A percentile compares a stretch with the other conserved stretches of the same genome.
Conservation (phyloP, 2,329 filamentous ascomycete genomes). For the Onygena corvina region DNA sequence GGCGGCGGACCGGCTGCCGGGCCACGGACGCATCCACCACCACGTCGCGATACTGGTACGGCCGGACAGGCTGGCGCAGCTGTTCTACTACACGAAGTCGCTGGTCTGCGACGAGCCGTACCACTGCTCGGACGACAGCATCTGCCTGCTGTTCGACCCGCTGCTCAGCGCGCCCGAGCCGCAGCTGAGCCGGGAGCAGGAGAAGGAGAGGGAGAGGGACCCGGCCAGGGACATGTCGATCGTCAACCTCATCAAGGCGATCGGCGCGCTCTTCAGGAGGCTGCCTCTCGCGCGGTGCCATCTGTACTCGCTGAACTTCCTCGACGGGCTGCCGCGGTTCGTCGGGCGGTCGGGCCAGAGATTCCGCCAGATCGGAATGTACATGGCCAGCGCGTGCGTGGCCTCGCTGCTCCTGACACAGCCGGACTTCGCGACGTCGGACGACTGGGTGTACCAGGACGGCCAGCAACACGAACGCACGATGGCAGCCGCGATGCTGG, state of each 20-base stretch:
- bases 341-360: conserved; percentile 37
- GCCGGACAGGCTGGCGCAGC: conserved; percentile 45
- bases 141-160: conserved; percentile 44
- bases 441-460: too few relatives aligned
- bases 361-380: conserved; percentile 44
- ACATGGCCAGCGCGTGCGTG: conserved; percentile 44
- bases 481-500: too few relatives aligned
- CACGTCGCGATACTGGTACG: conserved; percentile 61
- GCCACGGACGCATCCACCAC: conserved; percentile 70
- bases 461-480: too few relatives aligned
- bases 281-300: conserved; percentile 30
- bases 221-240: conserved; percentile 17
- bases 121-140: conserved; percentile 44
- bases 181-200: not conserved
- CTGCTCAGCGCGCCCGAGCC: conserved; percentile 36
- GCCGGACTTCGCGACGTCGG: too few relatives aligned
- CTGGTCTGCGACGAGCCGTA: conserved; percentile 46
- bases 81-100: conserved; percentile 49
- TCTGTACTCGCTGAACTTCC: conserved; percentile 30
- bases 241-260: conserved; percentile 38
- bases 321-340: conserved; percentile 37
- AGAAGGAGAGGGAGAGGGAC: not conserved
- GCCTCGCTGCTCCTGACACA: too few relatives aligned
- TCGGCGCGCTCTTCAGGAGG: conserved; percentile 39
- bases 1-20: conserved; percentile 63